Percentiles rank a stretch among this genome's conserved stretches.
Conservation (phyloP, 1,284 basidiomycete species). For the Puccinia brachypodii region DNA sequence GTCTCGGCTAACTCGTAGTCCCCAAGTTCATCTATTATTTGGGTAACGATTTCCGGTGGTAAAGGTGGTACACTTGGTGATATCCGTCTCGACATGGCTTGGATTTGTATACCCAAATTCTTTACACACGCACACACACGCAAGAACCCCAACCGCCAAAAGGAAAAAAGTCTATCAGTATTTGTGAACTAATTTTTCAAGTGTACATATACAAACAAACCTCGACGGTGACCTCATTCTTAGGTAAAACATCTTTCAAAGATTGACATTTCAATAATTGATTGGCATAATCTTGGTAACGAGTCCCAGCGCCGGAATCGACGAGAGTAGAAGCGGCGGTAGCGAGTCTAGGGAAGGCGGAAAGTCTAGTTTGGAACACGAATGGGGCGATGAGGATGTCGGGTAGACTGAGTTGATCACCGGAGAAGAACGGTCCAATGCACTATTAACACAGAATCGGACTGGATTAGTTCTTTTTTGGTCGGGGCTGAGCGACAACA, state of each 20-base stretch:
- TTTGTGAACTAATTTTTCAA: background rate
- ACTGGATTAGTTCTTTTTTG: no score
- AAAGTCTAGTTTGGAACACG: conserved; percentile 25
- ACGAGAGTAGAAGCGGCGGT: conserved; percentile 28
- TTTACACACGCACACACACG: background rate
- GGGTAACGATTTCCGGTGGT: conserved; percentile 71
- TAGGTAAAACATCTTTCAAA: conserved; percentile 9
- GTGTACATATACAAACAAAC: background rate
- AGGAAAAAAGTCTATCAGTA: conserved; percentile 5
- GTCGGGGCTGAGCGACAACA: no score
- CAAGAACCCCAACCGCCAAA: background rate
- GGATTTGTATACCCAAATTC: conserved; percentile 28
- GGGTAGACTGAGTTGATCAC: conserved; percentile 44
- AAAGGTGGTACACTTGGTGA: conserved; percentile 54
- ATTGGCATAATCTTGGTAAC: conserved; percentile 41
- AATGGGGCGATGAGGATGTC: conserved; percentile 48
- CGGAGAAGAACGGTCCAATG: conserved; percentile 42
- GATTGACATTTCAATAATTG: conserved; percentile 20
- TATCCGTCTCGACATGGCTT: conserved; percentile 18
- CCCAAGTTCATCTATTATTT: conserved; percentile 71
- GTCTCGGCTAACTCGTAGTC: conserved; percentile 78
- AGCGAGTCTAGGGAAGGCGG: conserved; percentile 15
- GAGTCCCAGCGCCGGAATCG: conserved; percentile 29
- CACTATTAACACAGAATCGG: conserved; percentile 12
- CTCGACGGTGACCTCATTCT: conserved; percentile 16